These are phyloP conservation scores for Sicyos baderoa DNA, from an alignment of 306 rosid genomes.

Conservation along the genomic window DNA sequence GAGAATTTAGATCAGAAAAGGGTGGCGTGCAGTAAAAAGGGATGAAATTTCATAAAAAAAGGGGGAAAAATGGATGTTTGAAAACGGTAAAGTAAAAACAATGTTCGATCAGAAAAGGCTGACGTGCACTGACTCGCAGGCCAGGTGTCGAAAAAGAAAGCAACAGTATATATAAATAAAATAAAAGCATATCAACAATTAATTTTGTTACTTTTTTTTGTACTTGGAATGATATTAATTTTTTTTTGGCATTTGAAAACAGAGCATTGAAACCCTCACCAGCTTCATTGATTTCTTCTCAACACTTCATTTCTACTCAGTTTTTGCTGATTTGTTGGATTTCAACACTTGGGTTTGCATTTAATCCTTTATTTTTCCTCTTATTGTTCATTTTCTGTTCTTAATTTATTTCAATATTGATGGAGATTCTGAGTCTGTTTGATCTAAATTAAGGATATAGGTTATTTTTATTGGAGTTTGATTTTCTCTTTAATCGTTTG, in stretches of 20 bases:
- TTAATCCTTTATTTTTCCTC: not conserved
- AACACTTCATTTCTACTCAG: not conserved
- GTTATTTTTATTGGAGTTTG: not conserved
- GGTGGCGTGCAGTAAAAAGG: too few relatives aligned
- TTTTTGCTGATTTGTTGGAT: not conserved
- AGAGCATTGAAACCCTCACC: not conserved
- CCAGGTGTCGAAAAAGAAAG: too few relatives aligned
- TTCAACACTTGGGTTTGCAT: not conserved
- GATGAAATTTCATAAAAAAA: too few relatives aligned
- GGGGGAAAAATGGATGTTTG: too few relatives aligned
- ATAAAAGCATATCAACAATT: too few relatives aligned
- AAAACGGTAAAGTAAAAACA: too few relatives aligned
- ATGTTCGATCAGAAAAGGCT: too few relatives aligned
- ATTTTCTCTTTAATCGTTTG: not conserved
- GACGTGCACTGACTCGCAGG: too few relatives aligned
- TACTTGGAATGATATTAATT: not conserved
- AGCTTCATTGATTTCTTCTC: not conserved
- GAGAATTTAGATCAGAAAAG: too few relatives aligned
- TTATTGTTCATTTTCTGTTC: not conserved
- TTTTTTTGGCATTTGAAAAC: slow-evolving; percentile 5
- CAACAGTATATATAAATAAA: too few relatives aligned
- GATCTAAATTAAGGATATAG: not conserved
- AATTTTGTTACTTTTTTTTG: not conserved
- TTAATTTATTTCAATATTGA: not conserved
- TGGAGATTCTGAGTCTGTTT: not conserved